Evolutionary conservation across 23 red algal species (phyloP).

Genomic region (Chondrus crispus): DNA sequence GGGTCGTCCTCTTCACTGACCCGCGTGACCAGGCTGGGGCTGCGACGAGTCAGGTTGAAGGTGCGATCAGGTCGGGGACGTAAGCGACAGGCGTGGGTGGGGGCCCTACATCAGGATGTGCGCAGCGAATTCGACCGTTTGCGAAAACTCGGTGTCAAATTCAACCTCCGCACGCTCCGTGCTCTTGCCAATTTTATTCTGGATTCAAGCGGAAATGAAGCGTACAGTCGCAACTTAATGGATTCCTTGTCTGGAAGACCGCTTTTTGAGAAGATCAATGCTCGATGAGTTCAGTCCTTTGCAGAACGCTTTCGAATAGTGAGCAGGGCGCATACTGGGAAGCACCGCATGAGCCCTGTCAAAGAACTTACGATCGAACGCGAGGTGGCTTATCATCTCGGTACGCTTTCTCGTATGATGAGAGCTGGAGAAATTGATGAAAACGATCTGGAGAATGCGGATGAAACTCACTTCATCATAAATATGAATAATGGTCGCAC

Average conservation of each 20-base stretch:
- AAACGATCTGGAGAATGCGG: conserved; percentile 1
- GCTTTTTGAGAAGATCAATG: neutral
- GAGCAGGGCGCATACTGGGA: neutral
- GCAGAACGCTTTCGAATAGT: conserved; percentile 29
- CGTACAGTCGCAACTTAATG: neutral
- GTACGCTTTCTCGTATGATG: neutral
- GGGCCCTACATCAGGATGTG: neutral
- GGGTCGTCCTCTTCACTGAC: neutral
- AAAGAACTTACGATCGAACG: conserved; percentile 22
- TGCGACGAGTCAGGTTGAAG: neutral
- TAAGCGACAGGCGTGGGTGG: neutral
- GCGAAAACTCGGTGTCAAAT: neutral
- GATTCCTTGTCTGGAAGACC: neutral
- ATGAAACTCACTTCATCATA: conserved; percentile 30
- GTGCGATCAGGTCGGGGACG: neutral
- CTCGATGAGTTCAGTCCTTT: neutral
- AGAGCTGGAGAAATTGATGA: neutral
- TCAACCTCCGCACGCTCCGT: neutral
- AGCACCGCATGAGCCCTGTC: neutral
- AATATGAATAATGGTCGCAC: conserved; percentile 25
- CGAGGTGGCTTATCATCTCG: conserved; percentile 28
- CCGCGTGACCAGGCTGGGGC: neutral
- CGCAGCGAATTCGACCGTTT: conserved; percentile 4
- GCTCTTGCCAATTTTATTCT: neutral
- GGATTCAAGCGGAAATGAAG: neutral